These are phyloP conservation scores for Saturnispora serradocipensis DNA, from an alignment of 805 yeast species.

Conservation along the genomic window DNA sequence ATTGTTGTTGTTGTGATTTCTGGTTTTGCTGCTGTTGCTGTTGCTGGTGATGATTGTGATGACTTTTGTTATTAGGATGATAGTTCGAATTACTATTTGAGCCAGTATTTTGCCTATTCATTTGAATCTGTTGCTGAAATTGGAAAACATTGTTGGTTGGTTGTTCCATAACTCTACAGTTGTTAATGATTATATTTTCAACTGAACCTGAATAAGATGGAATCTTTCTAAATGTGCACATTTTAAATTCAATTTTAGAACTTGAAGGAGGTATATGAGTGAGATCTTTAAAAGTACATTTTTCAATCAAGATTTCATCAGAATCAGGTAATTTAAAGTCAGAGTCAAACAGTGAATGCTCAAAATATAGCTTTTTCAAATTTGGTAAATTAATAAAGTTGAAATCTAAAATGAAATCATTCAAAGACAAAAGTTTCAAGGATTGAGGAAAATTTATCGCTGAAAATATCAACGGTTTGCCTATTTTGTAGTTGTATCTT, in stretches of 20 bases:
- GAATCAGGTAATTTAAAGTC: constrained; percentile 23
- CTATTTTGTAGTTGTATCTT: constrained; percentile 24
- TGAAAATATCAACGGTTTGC: constrained; percentile 23
- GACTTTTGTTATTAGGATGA: background rate
- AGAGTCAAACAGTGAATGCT: constrained; percentile 26
- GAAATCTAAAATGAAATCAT: constrained; percentile 24
- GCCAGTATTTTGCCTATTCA: constrained; percentile 7
- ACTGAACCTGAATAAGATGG: constrained; percentile 23
- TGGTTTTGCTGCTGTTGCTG: constrained; percentile 2
- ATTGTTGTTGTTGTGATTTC: constrained; percentile 4
- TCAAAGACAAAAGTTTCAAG: constrained; percentile 20
- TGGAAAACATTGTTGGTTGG: constrained; percentile 20
- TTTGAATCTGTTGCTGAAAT: constrained; percentile 19
- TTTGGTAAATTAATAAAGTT: constrained; percentile 20
- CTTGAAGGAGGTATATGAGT: constrained; percentile 17
- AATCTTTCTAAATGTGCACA: constrained; percentile 25
- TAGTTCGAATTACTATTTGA: constrained; percentile 1
- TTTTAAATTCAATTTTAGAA: constrained; percentile 22
- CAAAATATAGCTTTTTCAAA: constrained; percentile 21
- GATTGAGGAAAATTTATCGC: constrained; percentile 24
- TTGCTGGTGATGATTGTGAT: constrained; percentile 4
- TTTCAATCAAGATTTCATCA: constrained; percentile 23
- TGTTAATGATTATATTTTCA: constrained; percentile 21
- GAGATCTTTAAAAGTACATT: constrained; percentile 25
- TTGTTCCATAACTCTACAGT: constrained; percentile 26